phyloP scores from a whole-genome alignment of 495 filamentous ascomycete species.

The Penicillium canariense region DNA sequence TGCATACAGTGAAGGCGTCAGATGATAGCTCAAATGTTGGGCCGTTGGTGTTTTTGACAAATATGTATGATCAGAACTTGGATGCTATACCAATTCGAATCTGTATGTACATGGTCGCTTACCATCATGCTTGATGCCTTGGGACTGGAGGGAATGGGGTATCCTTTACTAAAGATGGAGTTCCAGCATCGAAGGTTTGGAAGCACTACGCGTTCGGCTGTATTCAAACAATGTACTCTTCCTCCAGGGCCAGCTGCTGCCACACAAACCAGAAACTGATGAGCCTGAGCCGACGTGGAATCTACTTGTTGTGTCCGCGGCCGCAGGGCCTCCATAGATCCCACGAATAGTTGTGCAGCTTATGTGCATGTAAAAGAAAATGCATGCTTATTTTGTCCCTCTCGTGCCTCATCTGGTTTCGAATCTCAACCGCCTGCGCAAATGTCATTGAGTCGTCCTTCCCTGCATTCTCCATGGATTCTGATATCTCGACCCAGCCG shows the following conservation, averaged over 20 bases:
- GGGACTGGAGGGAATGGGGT: neutral
- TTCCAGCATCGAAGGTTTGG: neutral
- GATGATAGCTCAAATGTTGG: neutral
- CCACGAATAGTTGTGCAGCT: conserved; percentile 3
- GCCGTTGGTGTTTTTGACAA: neutral
- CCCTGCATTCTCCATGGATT: neutral
- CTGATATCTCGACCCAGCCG: conserved; percentile 1
- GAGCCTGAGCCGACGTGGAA: too few species aligned
- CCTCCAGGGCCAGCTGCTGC: too few species aligned
- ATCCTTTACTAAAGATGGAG: neutral
- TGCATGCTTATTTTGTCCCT: conserved; percentile 7
- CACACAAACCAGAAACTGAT: too few species aligned
- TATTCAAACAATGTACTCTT: too few species aligned
- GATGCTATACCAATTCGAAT: neutral
- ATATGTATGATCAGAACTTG: neutral
- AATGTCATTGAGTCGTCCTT: conserved; percentile 9
- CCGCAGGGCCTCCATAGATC: too few species aligned
- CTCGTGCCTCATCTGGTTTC: conserved; percentile 8
- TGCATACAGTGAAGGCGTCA: neutral
- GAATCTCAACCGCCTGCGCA: neutral
- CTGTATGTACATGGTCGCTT: neutral
- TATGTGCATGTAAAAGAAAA: neutral
- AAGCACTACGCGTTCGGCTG: neutral
- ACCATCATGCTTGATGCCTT: neutral
- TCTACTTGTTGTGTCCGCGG: too few species aligned